A percentile compares a stretch with the other conserved stretches of the same genome.
These are phyloP conservation scores for Euclidium syriacum DNA, from an alignment of 345 rosid genomes.

Conservation along the genomic window DNA sequence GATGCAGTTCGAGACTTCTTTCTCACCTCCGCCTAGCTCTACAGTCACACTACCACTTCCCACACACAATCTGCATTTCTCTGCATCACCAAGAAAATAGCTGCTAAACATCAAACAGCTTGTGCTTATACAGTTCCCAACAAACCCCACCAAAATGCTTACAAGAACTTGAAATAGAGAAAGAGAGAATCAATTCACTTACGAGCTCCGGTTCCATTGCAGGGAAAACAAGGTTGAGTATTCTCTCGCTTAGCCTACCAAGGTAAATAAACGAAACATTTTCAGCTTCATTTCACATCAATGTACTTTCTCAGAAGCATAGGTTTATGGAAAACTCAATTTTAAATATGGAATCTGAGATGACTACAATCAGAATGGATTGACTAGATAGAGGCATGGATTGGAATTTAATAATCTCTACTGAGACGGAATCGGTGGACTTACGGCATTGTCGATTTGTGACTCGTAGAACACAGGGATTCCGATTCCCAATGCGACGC, in stretches of 20 bases:
- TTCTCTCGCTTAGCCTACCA: slow-evolving; percentile 77
- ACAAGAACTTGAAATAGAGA: neutral
- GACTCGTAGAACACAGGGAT: slow-evolving; percentile 78
- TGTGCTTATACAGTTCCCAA: neutral
- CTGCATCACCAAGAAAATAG: slow-evolving; percentile 32
- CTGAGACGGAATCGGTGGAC: slow-evolving; percentile 4
- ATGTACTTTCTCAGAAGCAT: neutral
- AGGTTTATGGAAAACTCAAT: neutral
- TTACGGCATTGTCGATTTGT: slow-evolving; percentile 83
- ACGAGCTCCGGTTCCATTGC: slow-evolving; percentile 92
- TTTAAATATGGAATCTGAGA: too few relatives aligned
- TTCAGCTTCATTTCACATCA: neutral
- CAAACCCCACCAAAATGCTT: neutral
- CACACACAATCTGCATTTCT: slow-evolving; percentile 79
- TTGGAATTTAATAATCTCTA: neutral
- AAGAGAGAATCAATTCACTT: slow-evolving; percentile 23
- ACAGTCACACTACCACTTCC: slow-evolving; percentile 64
- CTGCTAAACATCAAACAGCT: neutral
- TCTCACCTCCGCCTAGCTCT: slow-evolving; percentile 76
- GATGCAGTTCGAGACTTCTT: slow-evolving; percentile 71
- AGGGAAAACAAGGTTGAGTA: slow-evolving; percentile 94
- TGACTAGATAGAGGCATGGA: neutral
- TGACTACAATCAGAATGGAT: neutral
- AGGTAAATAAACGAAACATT: neutral
- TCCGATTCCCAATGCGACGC: slow-evolving; percentile 82